Evolutionary conservation across 441 rosid genomes (phyloP), one percentile per base, ranked within the genome.

Genomic region (Bocquillonia castaneifolia): DNA sequence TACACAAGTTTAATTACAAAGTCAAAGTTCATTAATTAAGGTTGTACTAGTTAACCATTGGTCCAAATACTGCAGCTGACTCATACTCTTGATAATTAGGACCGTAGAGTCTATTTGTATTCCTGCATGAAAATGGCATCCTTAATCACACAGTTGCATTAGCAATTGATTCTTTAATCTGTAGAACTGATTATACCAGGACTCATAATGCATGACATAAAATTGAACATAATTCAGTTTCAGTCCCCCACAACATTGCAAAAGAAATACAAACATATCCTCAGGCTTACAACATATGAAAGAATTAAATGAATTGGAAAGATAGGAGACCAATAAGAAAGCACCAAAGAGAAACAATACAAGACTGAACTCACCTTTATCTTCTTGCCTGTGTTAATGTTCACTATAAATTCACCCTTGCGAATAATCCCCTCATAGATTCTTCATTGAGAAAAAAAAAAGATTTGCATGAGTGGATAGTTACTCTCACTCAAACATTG

Each of bases 361-460:
- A 15, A n/a, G 32, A 64, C 59, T 42, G 34, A 74, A 78, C 87
- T 74, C 72, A 88, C 98, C 98, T 95, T 92, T 62, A 95, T 75
- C 82, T 79, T 95, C 85, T 92, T 92, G 76, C 98, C 98, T 53
- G 96, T 92, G 79, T 95, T 95, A 51, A 95, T 76, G 59, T 95
- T 95, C 62, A 89, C 73, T 57, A 95, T 85, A 74, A 87, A 90
- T 59, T 92, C 96, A 71, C 99, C 98, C 86, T 92, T 95, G 77
- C 89, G 86, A 76, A 95, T 81, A 74, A 92, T 85, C 56, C 99
- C 99, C 77, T 95, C 98, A 0, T 95, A 95, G 59, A 92, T 76
- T 83, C 97, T 95, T 80, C 82, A 82, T 59, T 36, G n/a, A n/a
- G n/a, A n/a, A 71, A 71, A 71, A 63, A 14, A 23, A 22, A 39